These are phyloP conservation scores for Xylaria curta DNA, from an alignment of 495 filamentous ascomycete genomes.

Conservation along the genomic window DNA sequence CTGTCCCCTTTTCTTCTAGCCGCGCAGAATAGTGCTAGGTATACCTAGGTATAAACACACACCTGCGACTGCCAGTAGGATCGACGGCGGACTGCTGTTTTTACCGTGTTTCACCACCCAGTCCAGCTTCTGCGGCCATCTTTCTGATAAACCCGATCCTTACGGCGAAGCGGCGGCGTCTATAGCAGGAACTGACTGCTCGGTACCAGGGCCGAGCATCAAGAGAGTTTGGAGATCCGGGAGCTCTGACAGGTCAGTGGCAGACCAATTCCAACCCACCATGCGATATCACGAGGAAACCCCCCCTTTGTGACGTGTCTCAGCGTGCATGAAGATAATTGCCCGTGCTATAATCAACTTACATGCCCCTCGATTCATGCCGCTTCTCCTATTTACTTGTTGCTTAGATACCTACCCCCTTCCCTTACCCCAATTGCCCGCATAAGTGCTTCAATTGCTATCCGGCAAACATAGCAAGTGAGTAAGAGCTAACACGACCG, in stretches of 20 bases:
- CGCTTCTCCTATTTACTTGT: neutral
- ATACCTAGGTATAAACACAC: neutral
- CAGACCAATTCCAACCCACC: constrained; percentile 36
- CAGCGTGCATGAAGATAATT: constrained; percentile 33
- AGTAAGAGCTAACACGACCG: constrained; percentile 29
- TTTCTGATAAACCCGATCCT: neutral
- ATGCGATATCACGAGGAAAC: constrained; percentile 27
- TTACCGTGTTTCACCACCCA: constrained; percentile 19
- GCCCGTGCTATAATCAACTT: constrained; percentile 17
- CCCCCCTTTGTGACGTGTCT: constrained; percentile 43
- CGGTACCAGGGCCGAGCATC: constrained; percentile 24
- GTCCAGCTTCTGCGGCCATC: neutral
- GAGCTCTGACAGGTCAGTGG: constrained; percentile 39
- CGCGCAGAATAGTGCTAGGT: neutral
- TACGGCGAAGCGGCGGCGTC: constrained; percentile 15
- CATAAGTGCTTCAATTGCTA: constrained; percentile 3
- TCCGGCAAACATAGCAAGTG: constrained; percentile 12
- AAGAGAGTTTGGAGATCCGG: constrained; percentile 32
- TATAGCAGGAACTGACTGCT: constrained; percentile 1
- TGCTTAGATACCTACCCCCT: constrained; percentile 7
- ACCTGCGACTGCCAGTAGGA: neutral
- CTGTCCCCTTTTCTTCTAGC: constrained; percentile 9
- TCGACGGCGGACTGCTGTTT: constrained; percentile 3
- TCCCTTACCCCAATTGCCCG: constrained; percentile 15
- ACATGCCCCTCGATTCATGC: constrained; percentile 15